phyloP scores from a whole-genome alignment of 2,329 filamentous ascomycete species.

The Stachybotrys elegans region DNA sequence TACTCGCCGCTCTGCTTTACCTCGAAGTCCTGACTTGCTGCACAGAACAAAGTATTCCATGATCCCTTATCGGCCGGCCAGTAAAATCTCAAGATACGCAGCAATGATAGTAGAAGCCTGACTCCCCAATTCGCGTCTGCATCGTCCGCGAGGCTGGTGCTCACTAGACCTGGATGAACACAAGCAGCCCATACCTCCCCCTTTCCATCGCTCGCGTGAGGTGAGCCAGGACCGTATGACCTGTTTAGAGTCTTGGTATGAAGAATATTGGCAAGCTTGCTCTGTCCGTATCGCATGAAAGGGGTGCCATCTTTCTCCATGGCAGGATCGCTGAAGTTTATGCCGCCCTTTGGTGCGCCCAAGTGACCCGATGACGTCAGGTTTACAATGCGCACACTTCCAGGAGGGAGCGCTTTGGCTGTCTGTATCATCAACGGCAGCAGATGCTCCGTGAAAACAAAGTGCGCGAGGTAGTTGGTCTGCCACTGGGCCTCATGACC shows the following conservation, averaged over 20 bases:
- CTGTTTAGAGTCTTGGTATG: conserved; percentile 10
- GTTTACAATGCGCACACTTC: conserved; percentile 13
- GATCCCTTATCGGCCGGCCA: conserved; percentile 10
- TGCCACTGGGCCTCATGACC: conserved; percentile 29
- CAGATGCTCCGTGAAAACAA: conserved; percentile 32
- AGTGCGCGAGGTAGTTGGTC: conserved; percentile 39
- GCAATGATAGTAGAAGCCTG: not conserved
- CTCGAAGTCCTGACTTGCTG: conserved; percentile 9
- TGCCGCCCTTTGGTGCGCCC: conserved; percentile 11
- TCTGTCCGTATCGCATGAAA: conserved; percentile 11
- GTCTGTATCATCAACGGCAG: conserved; percentile 30
- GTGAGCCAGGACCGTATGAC: conserved; percentile 10
- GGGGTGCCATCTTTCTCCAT: not conserved
- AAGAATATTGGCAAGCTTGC: conserved; percentile 14
- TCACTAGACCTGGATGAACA: conserved; percentile 12
- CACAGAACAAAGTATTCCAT: conserved; percentile 14
- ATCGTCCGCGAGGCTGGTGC: conserved; percentile 8
- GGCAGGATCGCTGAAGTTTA: conserved; percentile 11
- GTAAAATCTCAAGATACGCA: not conserved
- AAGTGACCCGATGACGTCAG: conserved; percentile 16
- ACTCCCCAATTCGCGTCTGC: not conserved
- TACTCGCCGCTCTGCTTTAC: conserved; percentile 11
- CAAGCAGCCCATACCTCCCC: conserved; percentile 9
- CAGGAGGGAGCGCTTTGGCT: conserved; percentile 11
- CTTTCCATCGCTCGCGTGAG: not conserved